Evolutionary conservation across 2,329 filamentous ascomycete species (phyloP).

Genomic region (Ascochyta fabae): DNA sequence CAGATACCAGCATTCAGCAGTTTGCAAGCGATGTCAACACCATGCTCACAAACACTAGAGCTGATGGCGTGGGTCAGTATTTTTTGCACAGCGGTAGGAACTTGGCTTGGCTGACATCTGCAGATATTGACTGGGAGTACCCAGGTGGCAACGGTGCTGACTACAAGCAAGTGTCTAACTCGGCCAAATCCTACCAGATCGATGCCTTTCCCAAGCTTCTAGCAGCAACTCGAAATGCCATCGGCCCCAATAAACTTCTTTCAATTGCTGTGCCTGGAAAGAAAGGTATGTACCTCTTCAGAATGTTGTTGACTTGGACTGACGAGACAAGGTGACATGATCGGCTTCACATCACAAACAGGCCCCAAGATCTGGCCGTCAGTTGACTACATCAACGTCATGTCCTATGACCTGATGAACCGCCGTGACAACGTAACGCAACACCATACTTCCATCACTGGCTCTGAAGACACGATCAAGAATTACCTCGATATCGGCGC

Average conservation of each 20-base stretch:
- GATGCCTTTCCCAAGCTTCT: constrained; percentile 67
- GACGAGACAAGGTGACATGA: constrained; percentile 62
- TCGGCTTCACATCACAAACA: constrained; percentile 66
- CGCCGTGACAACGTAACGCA: constrained; percentile 67
- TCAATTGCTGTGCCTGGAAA: constrained; percentile 70
- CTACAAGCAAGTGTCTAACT: constrained; percentile 69
- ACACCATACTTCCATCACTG: constrained; percentile 69
- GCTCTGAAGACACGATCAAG: constrained; percentile 62
- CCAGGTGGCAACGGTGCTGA: constrained; percentile 71
- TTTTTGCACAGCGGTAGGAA: too few species aligned
- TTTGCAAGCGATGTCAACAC: constrained; percentile 70
- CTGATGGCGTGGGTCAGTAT: constrained; percentile 66
- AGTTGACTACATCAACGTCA: constrained; percentile 73
- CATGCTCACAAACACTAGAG: constrained; percentile 67
- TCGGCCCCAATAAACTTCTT: constrained; percentile 65
- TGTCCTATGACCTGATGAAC: constrained; percentile 77
- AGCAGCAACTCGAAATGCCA: constrained; percentile 61
- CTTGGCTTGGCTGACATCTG: not conserved
- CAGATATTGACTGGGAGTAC: constrained; percentile 72
- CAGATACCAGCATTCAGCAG: constrained; percentile 57
- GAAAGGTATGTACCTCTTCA: constrained; percentile 6
- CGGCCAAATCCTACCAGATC: constrained; percentile 65
- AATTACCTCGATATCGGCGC: constrained; percentile 66
- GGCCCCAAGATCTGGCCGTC: constrained; percentile 64
- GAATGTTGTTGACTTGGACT: not conserved